A percentile compares a stretch with the other conserved stretches of the same genome.
These are phyloP conservation scores for Hortaea werneckii DNA, from an alignment of 2,329 filamentous ascomycete species.

Conservation along the genomic window DNA sequence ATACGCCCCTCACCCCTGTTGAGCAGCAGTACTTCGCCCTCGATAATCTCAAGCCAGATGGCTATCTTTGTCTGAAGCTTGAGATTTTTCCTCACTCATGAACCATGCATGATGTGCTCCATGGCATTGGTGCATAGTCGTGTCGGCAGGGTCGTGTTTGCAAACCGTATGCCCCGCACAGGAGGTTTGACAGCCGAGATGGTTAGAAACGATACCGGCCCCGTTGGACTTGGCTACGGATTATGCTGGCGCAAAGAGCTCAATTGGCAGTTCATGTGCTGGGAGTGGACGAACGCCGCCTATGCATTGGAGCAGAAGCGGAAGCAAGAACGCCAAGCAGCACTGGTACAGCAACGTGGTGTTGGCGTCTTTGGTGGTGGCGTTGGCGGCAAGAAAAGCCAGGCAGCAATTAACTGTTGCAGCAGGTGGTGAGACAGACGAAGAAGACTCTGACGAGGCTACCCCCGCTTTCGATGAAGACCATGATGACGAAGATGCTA, in stretches of 20 bases:
- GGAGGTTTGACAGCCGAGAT: conserved; percentile 72
- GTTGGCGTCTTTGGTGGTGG: background rate
- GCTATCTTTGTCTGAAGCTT: conserved; percentile 87
- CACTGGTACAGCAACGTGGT: conserved; percentile 3
- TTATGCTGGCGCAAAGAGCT: conserved; percentile 61
- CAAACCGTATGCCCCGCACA: conserved; percentile 64
- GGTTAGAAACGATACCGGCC: conserved; percentile 25
- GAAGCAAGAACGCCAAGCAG: conserved; percentile 11
- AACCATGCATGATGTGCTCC: conserved; percentile 91
- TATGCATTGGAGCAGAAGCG: background rate
- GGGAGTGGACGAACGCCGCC: conserved; percentile 46
- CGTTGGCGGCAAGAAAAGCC: background rate
- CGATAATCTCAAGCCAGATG: conserved; percentile 59
- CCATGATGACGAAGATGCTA: conserved; percentile 14
- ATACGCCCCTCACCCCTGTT: conserved; percentile 56
- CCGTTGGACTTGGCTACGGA: conserved; percentile 42
- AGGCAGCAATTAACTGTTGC: background rate
- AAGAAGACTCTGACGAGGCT: conserved; percentile 1
- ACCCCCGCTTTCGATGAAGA: conserved; percentile 8
- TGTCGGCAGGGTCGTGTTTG: conserved; percentile 78
- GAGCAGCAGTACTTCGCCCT: conserved; percentile 53
- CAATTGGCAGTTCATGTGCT: conserved; percentile 77
- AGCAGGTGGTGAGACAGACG: background rate
- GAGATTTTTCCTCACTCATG: conserved; percentile 88
- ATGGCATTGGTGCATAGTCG: conserved; percentile 94